Conservation (phyloP, 768 basidiomycete genomes). For the Brasilioporus rufonigricans region DNA sequence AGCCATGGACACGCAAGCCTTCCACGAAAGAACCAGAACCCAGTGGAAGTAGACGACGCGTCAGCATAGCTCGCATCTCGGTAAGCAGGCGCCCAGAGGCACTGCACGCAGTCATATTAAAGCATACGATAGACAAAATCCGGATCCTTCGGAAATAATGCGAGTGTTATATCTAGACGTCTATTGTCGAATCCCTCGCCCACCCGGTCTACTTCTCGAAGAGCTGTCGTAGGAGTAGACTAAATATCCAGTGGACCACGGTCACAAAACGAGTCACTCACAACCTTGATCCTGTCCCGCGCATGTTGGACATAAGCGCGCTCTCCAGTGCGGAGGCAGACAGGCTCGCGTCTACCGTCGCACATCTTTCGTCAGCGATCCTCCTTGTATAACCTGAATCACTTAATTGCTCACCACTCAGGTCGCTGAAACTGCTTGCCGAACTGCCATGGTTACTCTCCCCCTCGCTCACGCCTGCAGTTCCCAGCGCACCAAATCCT, state of each 20-base stretch:
- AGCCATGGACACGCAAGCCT: conserved; percentile 17
- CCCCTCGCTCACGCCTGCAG: conserved; percentile 47
- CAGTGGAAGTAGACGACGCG: conserved; percentile 19
- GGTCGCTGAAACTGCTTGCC: conserved; percentile 81
- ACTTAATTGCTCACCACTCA: conserved; percentile 62
- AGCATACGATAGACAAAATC: neutral
- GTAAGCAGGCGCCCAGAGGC: conserved; percentile 9
- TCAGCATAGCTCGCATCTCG: conserved; percentile 9
- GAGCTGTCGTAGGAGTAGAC: conserved; percentile 27
- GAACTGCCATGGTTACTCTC: conserved; percentile 68
- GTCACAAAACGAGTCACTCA: conserved; percentile 38
- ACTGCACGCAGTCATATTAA: conserved; percentile 6
- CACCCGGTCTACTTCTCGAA: conserved; percentile 31
- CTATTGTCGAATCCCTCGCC: conserved; percentile 30
- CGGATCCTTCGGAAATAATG: neutral
- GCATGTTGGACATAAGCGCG: conserved; percentile 73
- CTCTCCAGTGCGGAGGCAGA: conserved; percentile 81
- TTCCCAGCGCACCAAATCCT: conserved; percentile 40
- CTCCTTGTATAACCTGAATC: neutral
- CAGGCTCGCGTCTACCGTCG: conserved; percentile 58
- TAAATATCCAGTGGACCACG: neutral
- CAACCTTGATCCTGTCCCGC: conserved; percentile 65
- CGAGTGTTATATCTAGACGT: neutral
- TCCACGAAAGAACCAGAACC: conserved; percentile 22
- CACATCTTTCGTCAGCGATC: neutral